Base-by-base conservation (phyloP, 208 protist genomes). In the Leishmania arabica region DNA sequence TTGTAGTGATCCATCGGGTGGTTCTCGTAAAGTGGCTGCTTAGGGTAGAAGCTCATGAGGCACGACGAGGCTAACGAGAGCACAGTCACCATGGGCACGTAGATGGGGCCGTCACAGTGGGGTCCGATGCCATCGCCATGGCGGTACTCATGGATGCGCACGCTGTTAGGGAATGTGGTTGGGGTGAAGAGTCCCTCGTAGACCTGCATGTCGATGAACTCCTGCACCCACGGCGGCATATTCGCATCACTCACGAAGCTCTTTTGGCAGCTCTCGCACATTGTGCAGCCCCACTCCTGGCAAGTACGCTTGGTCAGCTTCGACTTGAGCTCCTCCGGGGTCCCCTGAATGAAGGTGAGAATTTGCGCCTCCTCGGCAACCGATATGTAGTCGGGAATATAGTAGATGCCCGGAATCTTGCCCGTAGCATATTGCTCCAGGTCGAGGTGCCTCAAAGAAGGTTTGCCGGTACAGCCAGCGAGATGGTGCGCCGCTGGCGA, bases 1-100 rank as follows among this genome's bases (percentile, higher is more conserved):
- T 98, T 96, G 90, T 98, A 98, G 88, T 98, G 93, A 21, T 98
- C 89, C 95, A 98, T 98, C 15, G 95, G 93, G 75, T 95, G 80
- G 49, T 89, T 83, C 45, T 77, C 56, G 84, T 97, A 92, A 19
- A 95, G 95, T 2, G 91, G 88, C 40, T 89, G 92, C 51, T 88
- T 88, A 8, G 93, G 86, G 81, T 97, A 97, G 87, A 98, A 98
- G 79, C 86, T 90, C 95, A 98, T 98, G 42, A 96, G 89, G 54
- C 84, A 93, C 66, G 93, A 88, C 4, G 95, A 96, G 9, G 86
- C 89, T 31, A 96, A 85, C 31, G 93, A 97, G 56, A 98, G 83
- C 37, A 96, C 87, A 34, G 92, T 90, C 31, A 98, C 95, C 77
- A 91, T 65, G 15, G 93, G 93, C 19, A 96, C 86, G 78, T 98